Evolutionary conservation across 495 filamentous ascomycete genomes (phyloP).

Genomic region (Xylaria telfairii): DNA sequence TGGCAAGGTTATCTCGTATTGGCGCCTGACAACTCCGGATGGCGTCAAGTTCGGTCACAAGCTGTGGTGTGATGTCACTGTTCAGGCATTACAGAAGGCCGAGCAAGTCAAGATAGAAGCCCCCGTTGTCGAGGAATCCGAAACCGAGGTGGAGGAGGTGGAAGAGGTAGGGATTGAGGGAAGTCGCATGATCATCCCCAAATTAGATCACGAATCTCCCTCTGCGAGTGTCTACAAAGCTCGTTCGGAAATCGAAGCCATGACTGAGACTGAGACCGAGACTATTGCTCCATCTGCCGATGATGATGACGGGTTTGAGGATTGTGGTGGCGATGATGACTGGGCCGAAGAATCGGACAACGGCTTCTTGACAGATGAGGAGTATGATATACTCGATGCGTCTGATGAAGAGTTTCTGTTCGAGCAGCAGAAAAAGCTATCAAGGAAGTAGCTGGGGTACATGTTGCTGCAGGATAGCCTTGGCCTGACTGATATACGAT

Average conservation of each 20-base stretch:
- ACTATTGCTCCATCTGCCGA: conserved; percentile 47
- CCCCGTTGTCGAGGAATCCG: conserved; percentile 29
- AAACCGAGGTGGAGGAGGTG: conserved; percentile 29
- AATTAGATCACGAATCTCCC: conserved; percentile 93
- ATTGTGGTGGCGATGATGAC: conserved; percentile 58
- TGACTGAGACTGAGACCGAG: conserved; percentile 33
- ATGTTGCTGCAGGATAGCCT: neutral
- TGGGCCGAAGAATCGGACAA: conserved; percentile 66
- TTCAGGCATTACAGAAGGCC: conserved; percentile 48
- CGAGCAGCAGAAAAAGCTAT: conserved; percentile 41
- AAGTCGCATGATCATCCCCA: conserved; percentile 95
- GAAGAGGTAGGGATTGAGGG: conserved; percentile 33
- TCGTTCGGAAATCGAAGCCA: conserved; percentile 33
- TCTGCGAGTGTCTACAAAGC: conserved; percentile 74
- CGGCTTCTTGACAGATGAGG: conserved; percentile 92
- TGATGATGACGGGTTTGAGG: conserved; percentile 71
- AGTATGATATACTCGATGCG: conserved; percentile 95
- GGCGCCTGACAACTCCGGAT: conserved; percentile 86
- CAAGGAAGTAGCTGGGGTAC: conserved; percentile 40
- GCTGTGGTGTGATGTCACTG: conserved; percentile 91
- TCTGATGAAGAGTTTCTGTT: conserved; percentile 85
- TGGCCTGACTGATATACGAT: neutral
- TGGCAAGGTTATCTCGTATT: conserved; percentile 89
- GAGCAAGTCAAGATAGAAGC: conserved; percentile 19
- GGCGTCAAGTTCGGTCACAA: conserved; percentile 87